Conservation (phyloP, 2,329 filamentous ascomycete species). For the Ustilaginoidea virens region DNA sequence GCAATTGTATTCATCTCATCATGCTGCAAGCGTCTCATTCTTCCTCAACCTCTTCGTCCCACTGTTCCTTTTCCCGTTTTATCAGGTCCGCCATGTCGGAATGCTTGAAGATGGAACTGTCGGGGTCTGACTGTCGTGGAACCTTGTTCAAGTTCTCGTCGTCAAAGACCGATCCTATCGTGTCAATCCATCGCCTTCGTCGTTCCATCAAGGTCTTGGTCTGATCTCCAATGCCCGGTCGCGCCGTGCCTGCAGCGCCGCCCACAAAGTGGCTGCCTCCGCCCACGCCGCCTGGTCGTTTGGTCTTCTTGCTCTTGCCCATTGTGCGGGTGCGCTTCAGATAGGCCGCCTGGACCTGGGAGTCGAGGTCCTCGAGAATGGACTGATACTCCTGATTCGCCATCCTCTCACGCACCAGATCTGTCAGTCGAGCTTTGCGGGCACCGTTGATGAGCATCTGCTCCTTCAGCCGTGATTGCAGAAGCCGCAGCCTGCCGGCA, state of each 20-base stretch:
- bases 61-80: conserved; percentile 62
- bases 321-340: conserved; percentile 89
- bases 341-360: conserved; percentile 87
- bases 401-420: conserved; percentile 82
- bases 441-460: conserved; percentile 81
- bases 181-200: conserved; percentile 75
- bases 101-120: conserved; percentile 57
- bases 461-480: conserved; percentile 70
- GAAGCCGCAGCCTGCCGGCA: conserved; percentile 68
- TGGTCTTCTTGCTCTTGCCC: conserved; percentile 86
- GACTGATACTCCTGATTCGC: conserved; percentile 94
- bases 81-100: conserved; percentile 58
- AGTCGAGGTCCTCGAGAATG: conserved; percentile 91
- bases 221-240: conserved; percentile 77
- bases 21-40: conserved; percentile 29
- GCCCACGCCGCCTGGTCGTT: conserved; percentile 59
- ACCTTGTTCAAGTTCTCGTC: conserved; percentile 63
- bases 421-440: conserved; percentile 71
- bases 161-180: conserved; percentile 80
- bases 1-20: no score
- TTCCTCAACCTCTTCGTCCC: conserved; percentile 68
- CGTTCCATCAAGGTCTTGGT: conserved; percentile 89
- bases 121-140: conserved; percentile 47
- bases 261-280: conserved; percentile 51
- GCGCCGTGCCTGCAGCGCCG: conserved; percentile 45